Conservation (phyloP, 2,329 filamentous ascomycete genomes). For the Talaromyces rugulosus region DNA sequence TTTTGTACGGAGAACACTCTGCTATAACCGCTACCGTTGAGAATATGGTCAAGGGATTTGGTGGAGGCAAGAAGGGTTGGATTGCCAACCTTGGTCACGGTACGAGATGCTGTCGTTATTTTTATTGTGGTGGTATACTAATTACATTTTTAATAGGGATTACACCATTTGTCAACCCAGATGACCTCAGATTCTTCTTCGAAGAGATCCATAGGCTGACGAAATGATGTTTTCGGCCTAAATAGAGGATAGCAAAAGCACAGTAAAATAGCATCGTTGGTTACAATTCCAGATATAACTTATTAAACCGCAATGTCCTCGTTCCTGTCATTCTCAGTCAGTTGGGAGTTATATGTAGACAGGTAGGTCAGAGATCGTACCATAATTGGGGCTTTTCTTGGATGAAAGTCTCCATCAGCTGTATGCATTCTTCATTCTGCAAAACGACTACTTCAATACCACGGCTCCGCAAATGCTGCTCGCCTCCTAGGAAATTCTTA, state of each 20-base stretch:
- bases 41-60: constrained; percentile 83
- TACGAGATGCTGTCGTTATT: constrained; percentile 40
- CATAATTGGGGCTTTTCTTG: constrained; percentile 67
- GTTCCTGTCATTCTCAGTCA: constrained; percentile 41
- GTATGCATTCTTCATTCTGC: constrained; percentile 60
- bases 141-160: constrained; percentile 58
- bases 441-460: constrained; percentile 72
- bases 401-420: constrained; percentile 69
- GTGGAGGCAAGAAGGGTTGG: constrained; percentile 82
- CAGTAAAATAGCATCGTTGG: neutral
- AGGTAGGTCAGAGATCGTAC: constrained; percentile 38
- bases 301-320: constrained; percentile 55
- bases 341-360: constrained; percentile 11
- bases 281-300: neutral
- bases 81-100: constrained; percentile 96
- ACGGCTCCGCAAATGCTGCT: constrained; percentile 62
- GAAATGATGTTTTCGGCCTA: neutral
- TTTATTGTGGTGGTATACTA: constrained; percentile 15
- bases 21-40: constrained; percentile 79
- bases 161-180: constrained; percentile 89
- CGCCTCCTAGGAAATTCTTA: constrained; percentile 68
- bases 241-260: neutral
- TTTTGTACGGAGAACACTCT: constrained; percentile 78
- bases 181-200: constrained; percentile 90
- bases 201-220: constrained; percentile 73